Evolutionary conservation across 352 stramenopile species (phyloP).

Genomic region (Phytophthora vignae): DNA sequence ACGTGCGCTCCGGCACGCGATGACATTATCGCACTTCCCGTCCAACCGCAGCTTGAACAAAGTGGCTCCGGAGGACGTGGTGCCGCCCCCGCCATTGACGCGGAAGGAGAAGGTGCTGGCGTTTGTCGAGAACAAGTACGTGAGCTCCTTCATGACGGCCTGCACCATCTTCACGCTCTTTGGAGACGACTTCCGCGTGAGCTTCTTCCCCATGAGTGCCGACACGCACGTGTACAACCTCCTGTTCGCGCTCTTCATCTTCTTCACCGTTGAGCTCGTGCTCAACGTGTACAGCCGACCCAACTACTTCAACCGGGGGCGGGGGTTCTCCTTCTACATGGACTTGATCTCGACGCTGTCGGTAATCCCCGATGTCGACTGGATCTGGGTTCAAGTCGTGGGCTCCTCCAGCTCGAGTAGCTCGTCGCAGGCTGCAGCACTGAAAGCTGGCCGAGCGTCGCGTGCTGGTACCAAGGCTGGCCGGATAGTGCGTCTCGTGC

Average conservation of each 20-base stretch:
- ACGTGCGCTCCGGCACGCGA: constrained; percentile 37
- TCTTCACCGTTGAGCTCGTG: constrained; percentile 75
- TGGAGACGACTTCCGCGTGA: constrained; percentile 85
- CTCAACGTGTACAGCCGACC: constrained; percentile 77
- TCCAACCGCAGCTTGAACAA: constrained; percentile 69
- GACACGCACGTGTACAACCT: constrained; percentile 80
- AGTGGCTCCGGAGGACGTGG: constrained; percentile 68
- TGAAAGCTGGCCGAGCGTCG: constrained; percentile 87
- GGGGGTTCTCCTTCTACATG: constrained; percentile 93
- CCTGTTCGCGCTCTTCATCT: constrained; percentile 82
- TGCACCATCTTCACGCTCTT: constrained; percentile 91
- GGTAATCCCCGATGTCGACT: constrained; percentile 92
- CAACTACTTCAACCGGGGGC: constrained; percentile 80
- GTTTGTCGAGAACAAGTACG: constrained; percentile 76
- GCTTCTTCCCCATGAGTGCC: constrained; percentile 67
- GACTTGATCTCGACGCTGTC: constrained; percentile 95
- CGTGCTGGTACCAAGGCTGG: constrained; percentile 89
- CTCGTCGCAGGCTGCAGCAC: constrained; percentile 61
- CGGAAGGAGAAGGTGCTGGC: constrained; percentile 54
- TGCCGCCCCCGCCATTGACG: constrained; percentile 38
- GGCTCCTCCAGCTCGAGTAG: constrained; percentile 28
- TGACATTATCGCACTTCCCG: constrained; percentile 49
- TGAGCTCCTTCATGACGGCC: constrained; percentile 70
- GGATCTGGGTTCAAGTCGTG: constrained; percentile 80
- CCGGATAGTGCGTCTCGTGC: constrained; percentile 92